These are phyloP conservation scores for Erodium maritimum DNA, from an alignment of 345 rosid species.

Conservation along the genomic window DNA sequence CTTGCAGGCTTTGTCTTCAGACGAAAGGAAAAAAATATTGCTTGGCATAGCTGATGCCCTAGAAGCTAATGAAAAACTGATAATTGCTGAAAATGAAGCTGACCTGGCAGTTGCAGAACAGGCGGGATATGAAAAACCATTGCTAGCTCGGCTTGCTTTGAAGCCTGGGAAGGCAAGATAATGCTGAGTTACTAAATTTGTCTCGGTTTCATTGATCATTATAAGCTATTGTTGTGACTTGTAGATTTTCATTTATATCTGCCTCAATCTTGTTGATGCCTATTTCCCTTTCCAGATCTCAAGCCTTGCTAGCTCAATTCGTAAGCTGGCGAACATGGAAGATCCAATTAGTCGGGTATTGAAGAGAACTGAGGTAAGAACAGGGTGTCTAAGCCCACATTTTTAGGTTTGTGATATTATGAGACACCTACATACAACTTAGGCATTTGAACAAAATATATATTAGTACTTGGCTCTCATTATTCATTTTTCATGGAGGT, in stretches of 20 bases:
- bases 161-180: conserved; percentile 78
- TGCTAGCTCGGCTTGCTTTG: conserved; percentile 68
- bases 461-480: no score
- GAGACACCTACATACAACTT: no score
- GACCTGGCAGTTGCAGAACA: conserved; percentile 71
- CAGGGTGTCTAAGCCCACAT: conserved; percentile 1
- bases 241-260: background rate
- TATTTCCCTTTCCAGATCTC: conserved; percentile 34
- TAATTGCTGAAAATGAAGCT: conserved; percentile 60
- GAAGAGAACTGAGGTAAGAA: conserved; percentile 82
- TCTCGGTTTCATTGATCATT: background rate
- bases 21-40: conserved; percentile 64
- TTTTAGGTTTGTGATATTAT: no score
- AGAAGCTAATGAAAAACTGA: conserved; percentile 60
- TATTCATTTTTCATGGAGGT: no score
- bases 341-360: conserved; percentile 77
- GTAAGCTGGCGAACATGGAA: conserved; percentile 85
- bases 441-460: no score
- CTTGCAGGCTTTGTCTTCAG: conserved; percentile 50
- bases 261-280: background rate
- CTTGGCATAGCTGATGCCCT: conserved; percentile 72
- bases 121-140: conserved; percentile 66
- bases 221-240: background rate
- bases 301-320: conserved; percentile 66
- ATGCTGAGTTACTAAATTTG: background rate